These are phyloP conservation scores for Monosporascus ibericus DNA, from an alignment of 2,329 filamentous ascomycete genomes.

Conservation along the genomic window DNA sequence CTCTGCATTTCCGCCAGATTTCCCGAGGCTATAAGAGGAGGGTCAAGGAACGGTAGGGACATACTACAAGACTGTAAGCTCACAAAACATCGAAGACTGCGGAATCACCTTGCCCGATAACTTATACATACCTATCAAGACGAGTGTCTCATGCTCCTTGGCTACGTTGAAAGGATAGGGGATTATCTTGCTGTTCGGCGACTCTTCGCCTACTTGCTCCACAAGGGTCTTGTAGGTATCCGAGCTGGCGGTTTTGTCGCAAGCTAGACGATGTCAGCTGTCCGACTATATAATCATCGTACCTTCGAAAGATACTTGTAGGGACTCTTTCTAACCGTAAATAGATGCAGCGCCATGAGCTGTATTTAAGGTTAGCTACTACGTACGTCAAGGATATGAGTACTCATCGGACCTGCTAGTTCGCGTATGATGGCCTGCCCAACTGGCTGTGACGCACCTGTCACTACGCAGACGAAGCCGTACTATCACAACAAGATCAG, in stretches of 20 bases:
- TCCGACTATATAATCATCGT: background rate
- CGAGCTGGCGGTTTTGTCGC: slow-evolving; percentile 36
- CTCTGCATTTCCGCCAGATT: too few relatives aligned
- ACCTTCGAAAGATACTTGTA: background rate
- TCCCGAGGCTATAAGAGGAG: too few relatives aligned
- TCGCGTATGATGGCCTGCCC: slow-evolving; percentile 55
- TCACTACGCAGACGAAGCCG: slow-evolving; percentile 60
- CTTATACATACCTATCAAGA: slow-evolving; percentile 34
- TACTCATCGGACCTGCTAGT: slow-evolving; percentile 40
- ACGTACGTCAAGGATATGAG: background rate
- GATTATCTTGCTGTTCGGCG: slow-evolving; percentile 55
- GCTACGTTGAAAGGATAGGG: slow-evolving; percentile 53
- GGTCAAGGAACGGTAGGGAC: too few relatives aligned
- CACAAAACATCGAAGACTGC: too few relatives aligned
- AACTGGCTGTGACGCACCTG: slow-evolving; percentile 54
- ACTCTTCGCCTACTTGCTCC: slow-evolving; percentile 33
- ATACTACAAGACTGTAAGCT: too few relatives aligned
- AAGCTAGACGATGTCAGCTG: slow-evolving; percentile 31
- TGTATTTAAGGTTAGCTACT: slow-evolving; percentile 20
- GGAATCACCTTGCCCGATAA: too few relatives aligned
- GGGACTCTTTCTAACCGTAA: slow-evolving; percentile 35
- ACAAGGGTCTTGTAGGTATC: slow-evolving; percentile 34
- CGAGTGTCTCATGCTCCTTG: slow-evolving; percentile 54
- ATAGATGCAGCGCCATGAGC: slow-evolving; percentile 60
- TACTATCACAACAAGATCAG: slow-evolving; percentile 33